Evolutionary conservation across 352 stramenopile species (phyloP), one percentile per base, ranked within the genome.

Genomic region (Thalassiosira gravida): DNA sequence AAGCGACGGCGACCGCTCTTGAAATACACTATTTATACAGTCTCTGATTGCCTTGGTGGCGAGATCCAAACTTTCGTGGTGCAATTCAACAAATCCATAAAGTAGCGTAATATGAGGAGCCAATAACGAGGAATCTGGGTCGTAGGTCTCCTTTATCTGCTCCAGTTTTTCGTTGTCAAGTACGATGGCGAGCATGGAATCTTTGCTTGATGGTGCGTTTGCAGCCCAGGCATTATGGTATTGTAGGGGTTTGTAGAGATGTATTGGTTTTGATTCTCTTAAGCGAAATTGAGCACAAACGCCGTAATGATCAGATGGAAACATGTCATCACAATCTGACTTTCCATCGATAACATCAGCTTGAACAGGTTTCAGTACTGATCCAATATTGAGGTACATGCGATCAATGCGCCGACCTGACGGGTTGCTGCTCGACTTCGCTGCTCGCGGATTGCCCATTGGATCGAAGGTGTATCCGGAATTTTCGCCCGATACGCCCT

Each of bases 271-370:
- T 16, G 37, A 52, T 6, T 25, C n/a, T 16, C n/a, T 55, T 22
- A 20, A 18, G 8, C n/a, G 9, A 39, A 78, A 66, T 25, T 6
- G 25, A 20, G 61, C 27, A 29, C 14, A 67, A 20, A 78, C 22
- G 8, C 72, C 72, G 67, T 67, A 75, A 27, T 80, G 72, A 70
- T 80, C 63, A 14, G 72, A 80, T 53, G 72, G 63, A 24, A 64
- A 64, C 1, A 70, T 44, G 35, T 44, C 8, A 13, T 18, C 59
- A 57, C 7, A 8, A 30, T n/a, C 59, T 13, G 59, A n/a, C 7
- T 7, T 58, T 18, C 59, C 59, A 58, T 29, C n/a, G 7, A 52
- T 18, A 25, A 58, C 32, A 18, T 13, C 16, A 62, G 24, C 53
- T 35, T 62, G n/a, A 62, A 35, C n/a, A 62, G 24, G 16, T 35